A percentile compares a stretch with the other conserved stretches of the same genome.
These are phyloP conservation scores for Solanum chiquidenum DNA, from an alignment of 257 asterid genomes.

Conservation along the genomic window DNA sequence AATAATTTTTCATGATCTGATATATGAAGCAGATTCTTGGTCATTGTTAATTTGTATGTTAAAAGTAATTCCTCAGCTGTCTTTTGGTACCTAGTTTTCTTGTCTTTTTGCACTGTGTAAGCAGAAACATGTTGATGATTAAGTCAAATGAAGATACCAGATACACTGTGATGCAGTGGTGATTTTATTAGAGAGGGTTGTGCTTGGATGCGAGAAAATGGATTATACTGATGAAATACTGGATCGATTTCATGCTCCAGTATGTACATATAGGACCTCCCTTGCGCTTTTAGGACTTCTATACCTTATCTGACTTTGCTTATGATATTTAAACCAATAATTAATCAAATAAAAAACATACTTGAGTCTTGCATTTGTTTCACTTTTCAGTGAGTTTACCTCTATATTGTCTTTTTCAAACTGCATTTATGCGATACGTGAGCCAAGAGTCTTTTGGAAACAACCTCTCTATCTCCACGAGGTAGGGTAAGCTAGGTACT, in stretches of 20 bases:
- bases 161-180: constrained; percentile 52
- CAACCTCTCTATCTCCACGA: neutral
- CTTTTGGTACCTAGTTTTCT: neutral
- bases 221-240: neutral
- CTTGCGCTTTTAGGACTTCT: neutral
- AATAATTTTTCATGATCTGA: neutral
- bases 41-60: neutral
- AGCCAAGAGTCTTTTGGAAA: neutral
- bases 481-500: neutral
- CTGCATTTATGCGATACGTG: neutral
- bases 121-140: constrained; percentile 48
- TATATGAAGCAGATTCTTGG: neutral
- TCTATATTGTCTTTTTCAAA: neutral
- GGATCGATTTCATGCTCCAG: neutral
- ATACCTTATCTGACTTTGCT: neutral
- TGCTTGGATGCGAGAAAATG: neutral
- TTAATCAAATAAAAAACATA: neutral
- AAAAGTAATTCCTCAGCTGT: neutral
- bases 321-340: neutral
- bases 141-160: constrained; percentile 67
- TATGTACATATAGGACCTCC: neutral
- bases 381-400: neutral
- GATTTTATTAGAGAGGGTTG: neutral
- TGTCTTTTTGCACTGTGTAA: neutral
- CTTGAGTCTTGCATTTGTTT: neutral